Evolutionary conservation across 2,329 filamentous ascomycete species (phyloP).

Genomic region (Colletotrichum sp.): DNA sequence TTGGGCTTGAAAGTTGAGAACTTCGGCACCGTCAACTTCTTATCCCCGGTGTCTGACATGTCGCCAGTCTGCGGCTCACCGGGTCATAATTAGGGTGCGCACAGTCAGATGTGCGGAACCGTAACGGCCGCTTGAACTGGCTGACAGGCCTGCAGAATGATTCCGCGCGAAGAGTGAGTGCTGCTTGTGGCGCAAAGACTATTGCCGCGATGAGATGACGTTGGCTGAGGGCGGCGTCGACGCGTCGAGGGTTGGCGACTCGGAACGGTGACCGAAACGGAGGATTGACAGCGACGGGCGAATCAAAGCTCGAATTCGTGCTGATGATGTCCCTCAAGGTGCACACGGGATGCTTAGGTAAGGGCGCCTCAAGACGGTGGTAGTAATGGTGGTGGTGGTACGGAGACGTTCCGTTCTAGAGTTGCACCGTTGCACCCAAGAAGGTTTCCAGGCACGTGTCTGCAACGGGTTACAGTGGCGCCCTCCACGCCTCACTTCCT

Average conservation of each 20-base stretch:
- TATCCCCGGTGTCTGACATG: slow-evolving; percentile 2
- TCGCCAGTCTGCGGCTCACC: slow-evolving; percentile 1
- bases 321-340: neutral
- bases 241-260: neutral
- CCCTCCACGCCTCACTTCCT: neutral
- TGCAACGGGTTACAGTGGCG: neutral
- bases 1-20: slow-evolving; percentile 76
- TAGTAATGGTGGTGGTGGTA: neutral
- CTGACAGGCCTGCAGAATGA: neutral
- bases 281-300: neutral
- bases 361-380: neutral
- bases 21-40: slow-evolving; percentile 59
- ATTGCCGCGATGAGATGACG: neutral
- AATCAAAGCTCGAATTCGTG: neutral
- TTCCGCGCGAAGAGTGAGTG: neutral
- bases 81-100: neutral
- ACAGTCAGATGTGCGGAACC: neutral
- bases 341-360: neutral
- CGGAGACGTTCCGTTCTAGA: neutral
- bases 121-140: neutral
- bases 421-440: neutral
- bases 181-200: neutral
- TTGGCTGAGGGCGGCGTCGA: neutral
- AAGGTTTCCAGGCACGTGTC: slow-evolving; percentile 3
- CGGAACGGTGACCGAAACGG: slow-evolving; percentile 2